These are phyloP conservation scores for Pecoramyces ruminantium DNA, from an alignment of 192 early-diverging fungal genomes.

Conservation along the genomic window DNA sequence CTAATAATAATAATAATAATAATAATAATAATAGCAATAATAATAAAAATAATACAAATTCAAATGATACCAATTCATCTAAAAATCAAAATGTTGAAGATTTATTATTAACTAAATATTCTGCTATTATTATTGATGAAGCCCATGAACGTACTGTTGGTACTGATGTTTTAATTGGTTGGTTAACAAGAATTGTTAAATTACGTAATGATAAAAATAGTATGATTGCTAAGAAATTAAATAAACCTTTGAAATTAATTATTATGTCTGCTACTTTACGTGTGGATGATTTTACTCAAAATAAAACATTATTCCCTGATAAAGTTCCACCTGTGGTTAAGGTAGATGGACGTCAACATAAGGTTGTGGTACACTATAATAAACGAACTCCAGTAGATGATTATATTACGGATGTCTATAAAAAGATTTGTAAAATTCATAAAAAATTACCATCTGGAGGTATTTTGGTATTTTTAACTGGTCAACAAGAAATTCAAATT, in stretches of 20 bases:
- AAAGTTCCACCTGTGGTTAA: constrained; percentile 67
- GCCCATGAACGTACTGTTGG: constrained; percentile 96
- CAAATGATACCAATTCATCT: too few relatives aligned
- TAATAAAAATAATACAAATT: too few relatives aligned
- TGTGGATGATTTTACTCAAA: constrained; percentile 89
- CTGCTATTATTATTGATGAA: constrained; percentile 93
- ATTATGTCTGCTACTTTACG: constrained; percentile 98
- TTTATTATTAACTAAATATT: constrained; percentile 80
- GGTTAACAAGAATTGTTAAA: constrained; percentile 73
- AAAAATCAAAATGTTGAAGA: constrained; percentile 29
- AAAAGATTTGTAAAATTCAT: constrained; percentile 91
- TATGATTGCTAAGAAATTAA: constrained; percentile 22
- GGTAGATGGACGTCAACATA: constrained; percentile 81
- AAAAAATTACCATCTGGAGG: constrained; percentile 76
- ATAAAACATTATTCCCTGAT: constrained; percentile 53
- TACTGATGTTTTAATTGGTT: constrained; percentile 95
- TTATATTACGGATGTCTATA: constrained; percentile 72
- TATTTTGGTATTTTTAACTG: constrained; percentile 87
- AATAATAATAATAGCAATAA: too few relatives aligned
- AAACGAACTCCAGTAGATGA: constrained; percentile 72
- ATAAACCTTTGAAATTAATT: constrained; percentile 68
- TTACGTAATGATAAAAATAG: constrained; percentile 47
- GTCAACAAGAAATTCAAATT: constrained; percentile 78
- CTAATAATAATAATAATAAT: background rate
- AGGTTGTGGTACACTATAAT: constrained; percentile 83